Evolutionary conservation across 257 asterid genomes (phyloP).

Genomic region (Cruciata laevipes): DNA sequence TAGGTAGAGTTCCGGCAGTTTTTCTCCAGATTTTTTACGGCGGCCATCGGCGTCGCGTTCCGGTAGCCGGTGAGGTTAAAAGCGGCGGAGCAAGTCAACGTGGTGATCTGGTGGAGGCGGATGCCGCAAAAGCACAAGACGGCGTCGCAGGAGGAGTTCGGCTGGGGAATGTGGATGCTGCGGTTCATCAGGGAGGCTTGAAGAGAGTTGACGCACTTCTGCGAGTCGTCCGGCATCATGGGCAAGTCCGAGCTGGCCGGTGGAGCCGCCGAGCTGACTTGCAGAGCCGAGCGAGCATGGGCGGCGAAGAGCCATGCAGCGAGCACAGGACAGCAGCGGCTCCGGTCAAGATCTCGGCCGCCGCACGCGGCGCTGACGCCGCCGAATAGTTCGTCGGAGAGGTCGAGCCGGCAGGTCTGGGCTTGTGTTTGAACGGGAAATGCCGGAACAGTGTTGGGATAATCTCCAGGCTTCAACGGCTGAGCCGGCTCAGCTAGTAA

Average conservation of each 20-base stretch:
- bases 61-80: slow-evolving; percentile 48
- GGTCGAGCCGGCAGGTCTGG: slow-evolving; percentile 77
- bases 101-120: slow-evolving; percentile 79
- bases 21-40: slow-evolving; percentile 68
- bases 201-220: slow-evolving; percentile 79
- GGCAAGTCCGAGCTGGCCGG: slow-evolving; percentile 62
- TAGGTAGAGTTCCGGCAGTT: slow-evolving; percentile 72
- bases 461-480: slow-evolving; percentile 62
- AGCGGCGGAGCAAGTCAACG: slow-evolving; percentile 76
- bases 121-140: slow-evolving; percentile 93
- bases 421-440: slow-evolving; percentile 57
- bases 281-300: slow-evolving; percentile 45
- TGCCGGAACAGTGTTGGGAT: slow-evolving; percentile 61
- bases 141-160: slow-evolving; percentile 84
- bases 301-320: slow-evolving; percentile 99
- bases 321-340: slow-evolving; percentile 94
- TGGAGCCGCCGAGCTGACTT: slow-evolving; percentile 13
- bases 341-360: slow-evolving; percentile 62
- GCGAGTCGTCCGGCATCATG: slow-evolving; percentile 96
- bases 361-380: slow-evolving; percentile 63
- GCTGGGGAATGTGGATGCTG: slow-evolving; percentile 62
- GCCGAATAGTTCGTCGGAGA: slow-evolving; percentile 94
- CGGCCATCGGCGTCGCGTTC: slow-evolving; percentile 82
- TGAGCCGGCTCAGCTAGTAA: slow-evolving; percentile 70
- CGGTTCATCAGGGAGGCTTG: slow-evolving; percentile 59